A percentile compares a stretch with the other conserved stretches of the same genome.
phyloP scores from a whole-genome alignment of 2,329 filamentous ascomycete species.

The Botrytis paeoniae region DNA sequence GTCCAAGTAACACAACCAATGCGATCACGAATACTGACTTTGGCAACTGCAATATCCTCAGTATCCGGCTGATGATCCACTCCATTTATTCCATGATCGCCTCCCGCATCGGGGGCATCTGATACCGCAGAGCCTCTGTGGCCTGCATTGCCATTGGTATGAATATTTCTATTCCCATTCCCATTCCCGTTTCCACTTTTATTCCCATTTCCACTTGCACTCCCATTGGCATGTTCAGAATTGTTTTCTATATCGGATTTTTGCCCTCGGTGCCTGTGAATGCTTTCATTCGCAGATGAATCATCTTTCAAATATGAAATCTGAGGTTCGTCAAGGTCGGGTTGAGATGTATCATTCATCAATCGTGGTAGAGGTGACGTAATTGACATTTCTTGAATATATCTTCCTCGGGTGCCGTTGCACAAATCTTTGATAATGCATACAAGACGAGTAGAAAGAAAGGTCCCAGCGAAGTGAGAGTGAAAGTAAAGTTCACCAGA shows the following conservation, averaged over 20 bases:
- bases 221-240: slow-evolving; percentile 15
- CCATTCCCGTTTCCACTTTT: slow-evolving; percentile 3
- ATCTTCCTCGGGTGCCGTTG: slow-evolving; percentile 46
- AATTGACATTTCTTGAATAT: slow-evolving; percentile 41
- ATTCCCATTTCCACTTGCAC: slow-evolving; percentile 15
- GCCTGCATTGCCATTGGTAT: slow-evolving; percentile 20
- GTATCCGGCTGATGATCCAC: slow-evolving; percentile 11
- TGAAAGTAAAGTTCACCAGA: slow-evolving; percentile 52
- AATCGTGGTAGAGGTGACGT: slow-evolving; percentile 34
- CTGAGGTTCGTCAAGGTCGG: slow-evolving; percentile 38
- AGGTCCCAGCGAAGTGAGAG: slow-evolving; percentile 49
- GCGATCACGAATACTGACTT: slow-evolving; percentile 47
- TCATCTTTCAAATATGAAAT: not conserved
- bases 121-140: not conserved
- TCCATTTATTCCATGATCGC: slow-evolving; percentile 2
- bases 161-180: slow-evolving; percentile 11
- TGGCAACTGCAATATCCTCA: slow-evolving; percentile 31
- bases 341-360: slow-evolving; percentile 34
- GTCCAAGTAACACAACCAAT: slow-evolving; percentile 62
- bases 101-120: not conserved
- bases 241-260: slow-evolving; percentile 16
- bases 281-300: not conserved
- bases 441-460: slow-evolving; percentile 48
- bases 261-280: not conserved
- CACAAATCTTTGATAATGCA: slow-evolving; percentile 48